Conservation (phyloP, 495 filamentous ascomycete species). For the Articulospora tetracladia region DNA sequence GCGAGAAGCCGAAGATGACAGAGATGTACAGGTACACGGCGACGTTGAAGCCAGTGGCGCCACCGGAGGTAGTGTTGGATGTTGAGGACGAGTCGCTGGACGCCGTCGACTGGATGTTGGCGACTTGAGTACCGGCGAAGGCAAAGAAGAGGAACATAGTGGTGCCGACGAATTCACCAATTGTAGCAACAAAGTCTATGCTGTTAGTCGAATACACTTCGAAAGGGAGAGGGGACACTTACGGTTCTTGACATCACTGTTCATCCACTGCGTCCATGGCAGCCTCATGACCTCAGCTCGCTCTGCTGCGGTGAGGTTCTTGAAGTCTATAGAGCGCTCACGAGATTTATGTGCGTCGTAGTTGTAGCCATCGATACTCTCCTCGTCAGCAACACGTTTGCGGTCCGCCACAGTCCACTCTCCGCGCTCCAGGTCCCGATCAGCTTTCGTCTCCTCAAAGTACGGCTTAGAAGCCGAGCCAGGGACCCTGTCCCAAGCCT, state of each 20-base stretch:
- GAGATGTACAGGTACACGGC: conserved; percentile 47
- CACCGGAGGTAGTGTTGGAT: conserved; percentile 25
- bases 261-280: conserved; percentile 26
- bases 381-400: conserved; percentile 1
- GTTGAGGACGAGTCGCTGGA: conserved; percentile 17
- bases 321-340: conserved; percentile 14
- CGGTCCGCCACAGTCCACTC: conserved; percentile 6
- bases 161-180: conserved; percentile 45
- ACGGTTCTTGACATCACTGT: conserved; percentile 25
- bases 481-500: conserved; percentile 11
- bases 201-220: neutral
- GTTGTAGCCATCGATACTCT: conserved; percentile 20
- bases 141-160: conserved; percentile 49
- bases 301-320: conserved; percentile 18
- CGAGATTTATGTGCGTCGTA: conserved; percentile 2
- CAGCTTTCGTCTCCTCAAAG: conserved; percentile 14
- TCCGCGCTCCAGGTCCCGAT: conserved; percentile 13
- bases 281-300: conserved; percentile 19
- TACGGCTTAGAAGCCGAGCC: conserved; percentile 17
- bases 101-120: conserved; percentile 25
- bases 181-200: conserved; percentile 31
- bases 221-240: neutral
- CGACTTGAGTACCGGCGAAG: conserved; percentile 37
- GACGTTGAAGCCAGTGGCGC: conserved; percentile 27
- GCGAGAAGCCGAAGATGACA: conserved; percentile 56